phyloP scores from a whole-genome alignment of 768 basidiomycete species.

The Rhizopogon vinicolor region DNA sequence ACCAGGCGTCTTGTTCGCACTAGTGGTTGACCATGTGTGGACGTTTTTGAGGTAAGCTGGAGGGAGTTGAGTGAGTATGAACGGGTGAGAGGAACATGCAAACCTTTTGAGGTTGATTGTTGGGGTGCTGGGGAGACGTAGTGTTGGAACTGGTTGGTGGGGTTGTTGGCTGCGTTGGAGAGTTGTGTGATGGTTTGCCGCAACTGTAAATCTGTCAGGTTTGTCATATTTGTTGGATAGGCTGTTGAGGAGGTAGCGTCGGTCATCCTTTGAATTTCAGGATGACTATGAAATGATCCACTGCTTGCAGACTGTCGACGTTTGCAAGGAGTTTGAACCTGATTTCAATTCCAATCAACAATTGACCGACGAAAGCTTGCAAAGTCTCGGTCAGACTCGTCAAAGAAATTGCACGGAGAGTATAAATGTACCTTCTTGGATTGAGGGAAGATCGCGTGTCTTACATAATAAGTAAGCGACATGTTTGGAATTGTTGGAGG shows the following conservation, averaged over 20 bases:
- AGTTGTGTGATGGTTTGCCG: conserved; percentile 57
- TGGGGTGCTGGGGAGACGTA: conserved; percentile 27
- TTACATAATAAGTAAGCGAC: background rate
- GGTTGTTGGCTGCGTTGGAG: conserved; percentile 31
- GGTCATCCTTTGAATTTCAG: conserved; percentile 18
- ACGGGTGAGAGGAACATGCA: background rate
- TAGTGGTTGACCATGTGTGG: conserved; percentile 61
- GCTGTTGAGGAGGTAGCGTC: conserved; percentile 22
- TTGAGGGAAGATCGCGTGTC: background rate
- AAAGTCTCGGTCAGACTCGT: background rate
- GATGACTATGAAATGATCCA: too few species aligned
- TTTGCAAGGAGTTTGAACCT: background rate
- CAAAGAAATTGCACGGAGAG: background rate
- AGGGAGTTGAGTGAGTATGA: background rate
- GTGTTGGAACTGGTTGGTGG: conserved; percentile 28
- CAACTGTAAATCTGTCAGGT: conserved; percentile 60
- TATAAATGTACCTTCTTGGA: too few species aligned
- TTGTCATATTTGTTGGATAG: conserved; percentile 32
- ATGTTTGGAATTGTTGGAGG: background rate
- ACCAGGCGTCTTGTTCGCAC: conserved; percentile 40
- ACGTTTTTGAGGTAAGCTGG: conserved; percentile 66
- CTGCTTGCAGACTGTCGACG: too few species aligned
- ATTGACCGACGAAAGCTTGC: background rate
- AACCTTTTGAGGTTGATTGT: conserved; percentile 25
- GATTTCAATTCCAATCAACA: background rate